Evolutionary conservation across 2,329 filamentous ascomycete genomes (phyloP).

Genomic region (Xylariaceae sp.): DNA sequence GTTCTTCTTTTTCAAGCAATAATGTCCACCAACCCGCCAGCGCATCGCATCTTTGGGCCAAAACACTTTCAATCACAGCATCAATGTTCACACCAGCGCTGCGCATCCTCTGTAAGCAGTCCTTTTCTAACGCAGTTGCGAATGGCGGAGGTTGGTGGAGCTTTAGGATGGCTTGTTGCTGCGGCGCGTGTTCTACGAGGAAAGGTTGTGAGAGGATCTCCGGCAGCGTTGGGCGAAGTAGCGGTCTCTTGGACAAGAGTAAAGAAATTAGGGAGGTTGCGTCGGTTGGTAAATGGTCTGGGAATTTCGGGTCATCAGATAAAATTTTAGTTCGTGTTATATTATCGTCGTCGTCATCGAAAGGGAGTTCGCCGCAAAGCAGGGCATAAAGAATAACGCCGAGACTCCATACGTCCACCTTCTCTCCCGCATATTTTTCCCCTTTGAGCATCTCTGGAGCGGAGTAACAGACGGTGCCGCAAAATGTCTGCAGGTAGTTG

Average conservation of each 20-base stretch:
- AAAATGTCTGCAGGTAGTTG: conserved; percentile 95
- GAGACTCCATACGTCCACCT: conserved; percentile 94
- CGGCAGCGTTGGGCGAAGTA: conserved; percentile 74
- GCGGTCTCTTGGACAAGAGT: conserved; percentile 85
- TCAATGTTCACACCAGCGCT: conserved; percentile 93
- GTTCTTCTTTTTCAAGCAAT: conserved; percentile 87
- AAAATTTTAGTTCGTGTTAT: conserved; percentile 82
- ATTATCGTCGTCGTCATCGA: conserved; percentile 92
- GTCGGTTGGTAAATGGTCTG: conserved; percentile 72
- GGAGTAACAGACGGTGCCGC: conserved; percentile 95
- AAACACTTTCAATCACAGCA: conserved; percentile 86
- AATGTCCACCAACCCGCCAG: conserved; percentile 96
- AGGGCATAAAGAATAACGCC: conserved; percentile 82
- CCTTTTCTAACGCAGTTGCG: conserved; percentile 80
- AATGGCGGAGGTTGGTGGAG: conserved; percentile 78
- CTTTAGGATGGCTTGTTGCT: conserved; percentile 86
- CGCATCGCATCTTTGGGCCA: conserved; percentile 83
- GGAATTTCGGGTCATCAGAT: conserved; percentile 79
- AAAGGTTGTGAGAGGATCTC: conserved; percentile 89
- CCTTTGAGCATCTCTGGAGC: conserved; percentile 98
- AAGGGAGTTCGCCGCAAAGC: conserved; percentile 81
- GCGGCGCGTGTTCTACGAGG: conserved; percentile 77
- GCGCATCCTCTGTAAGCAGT: conserved; percentile 87
- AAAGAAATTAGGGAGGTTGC: conserved; percentile 72
- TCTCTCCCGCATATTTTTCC: conserved; percentile 96